phyloP scores from a whole-genome alignment of 1,139 yeast genomes.

The Candida glucosophila region DNA sequence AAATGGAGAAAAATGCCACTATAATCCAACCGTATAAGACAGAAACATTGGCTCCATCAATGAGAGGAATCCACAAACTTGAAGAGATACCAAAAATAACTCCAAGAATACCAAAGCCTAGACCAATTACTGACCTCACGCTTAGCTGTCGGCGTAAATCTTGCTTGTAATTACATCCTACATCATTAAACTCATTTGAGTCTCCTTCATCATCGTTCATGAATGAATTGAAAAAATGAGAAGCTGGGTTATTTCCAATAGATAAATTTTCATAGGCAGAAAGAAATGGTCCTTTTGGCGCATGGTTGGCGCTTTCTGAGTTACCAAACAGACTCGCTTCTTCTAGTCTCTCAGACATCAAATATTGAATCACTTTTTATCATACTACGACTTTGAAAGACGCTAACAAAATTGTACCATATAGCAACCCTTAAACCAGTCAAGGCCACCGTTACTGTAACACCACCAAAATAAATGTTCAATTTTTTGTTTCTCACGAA shows the following conservation, averaged over 20 bases:
- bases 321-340: too few relatives aligned
- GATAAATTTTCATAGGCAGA: background rate
- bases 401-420: too few relatives aligned
- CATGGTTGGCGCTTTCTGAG: too few relatives aligned
- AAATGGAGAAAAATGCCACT: constrained; percentile 51
- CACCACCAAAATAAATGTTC: too few relatives aligned
- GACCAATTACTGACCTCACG: constrained; percentile 59
- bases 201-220: constrained; percentile 23
- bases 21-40: constrained; percentile 64
- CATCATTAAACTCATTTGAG: constrained; percentile 48
- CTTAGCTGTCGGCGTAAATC: constrained; percentile 58
- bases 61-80: constrained; percentile 57
- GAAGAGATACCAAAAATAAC: constrained; percentile 72
- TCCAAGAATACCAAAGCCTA: constrained; percentile 72
- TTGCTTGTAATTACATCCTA: constrained; percentile 65
- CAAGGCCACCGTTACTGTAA: too few relatives aligned
- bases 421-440: too few relatives aligned
- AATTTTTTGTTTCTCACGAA: too few relatives aligned
- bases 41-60: constrained; percentile 69
- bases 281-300: constrained; percentile 1
- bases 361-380: too few relatives aligned
- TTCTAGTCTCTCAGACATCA: too few relatives aligned
- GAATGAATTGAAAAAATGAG: too few relatives aligned
- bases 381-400: too few relatives aligned
- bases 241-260: constrained; percentile 4